Evolutionary conservation across 768 basidiomycete species (phyloP).

Genomic region (Podaxis carcinomalis): DNA sequence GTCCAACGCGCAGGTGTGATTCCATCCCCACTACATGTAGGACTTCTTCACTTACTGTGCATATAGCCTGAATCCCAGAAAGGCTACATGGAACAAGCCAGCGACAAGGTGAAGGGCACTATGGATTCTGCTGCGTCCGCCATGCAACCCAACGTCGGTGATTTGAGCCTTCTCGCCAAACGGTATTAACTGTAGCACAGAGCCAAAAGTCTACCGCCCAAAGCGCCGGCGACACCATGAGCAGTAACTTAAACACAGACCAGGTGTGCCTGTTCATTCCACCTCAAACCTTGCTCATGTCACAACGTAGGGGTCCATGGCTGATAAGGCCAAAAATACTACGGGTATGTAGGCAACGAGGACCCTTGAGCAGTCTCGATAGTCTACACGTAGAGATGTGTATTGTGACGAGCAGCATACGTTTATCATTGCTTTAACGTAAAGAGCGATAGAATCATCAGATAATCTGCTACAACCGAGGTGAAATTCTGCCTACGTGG

Average conservation of each 20-base stretch:
- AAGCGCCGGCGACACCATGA: conserved; percentile 42
- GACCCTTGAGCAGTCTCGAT: not conserved
- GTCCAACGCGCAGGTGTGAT: conserved; percentile 44
- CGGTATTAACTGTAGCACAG: conserved; percentile 19
- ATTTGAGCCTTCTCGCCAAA: not conserved
- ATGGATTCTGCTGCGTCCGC: conserved; percentile 44
- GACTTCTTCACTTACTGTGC: not conserved
- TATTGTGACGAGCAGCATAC: not conserved
- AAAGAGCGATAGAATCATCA: not conserved
- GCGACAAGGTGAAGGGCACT: conserved; percentile 45
- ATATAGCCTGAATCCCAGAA: conserved; percentile 58
- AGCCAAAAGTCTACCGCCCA: conserved; percentile 51
- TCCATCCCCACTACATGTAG: not conserved
- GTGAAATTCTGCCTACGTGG: too few species aligned
- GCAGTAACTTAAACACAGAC: conserved; percentile 45
- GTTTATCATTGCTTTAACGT: not conserved
- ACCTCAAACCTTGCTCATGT: not conserved
- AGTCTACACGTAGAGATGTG: not conserved
- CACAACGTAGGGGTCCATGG: conserved; percentile 31
- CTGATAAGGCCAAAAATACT: conserved; percentile 50
- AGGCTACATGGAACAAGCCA: conserved; percentile 43
- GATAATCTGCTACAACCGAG: not conserved
- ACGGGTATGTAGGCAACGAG: conserved; percentile 35
- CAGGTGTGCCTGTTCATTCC: conserved; percentile 21
- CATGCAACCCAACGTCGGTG: conserved; percentile 43